Percentiles rank a stretch among this genome's conserved stretches.
Conservation (phyloP, 306 rosid genomes). For the Begonia peltatifolia region DNA sequence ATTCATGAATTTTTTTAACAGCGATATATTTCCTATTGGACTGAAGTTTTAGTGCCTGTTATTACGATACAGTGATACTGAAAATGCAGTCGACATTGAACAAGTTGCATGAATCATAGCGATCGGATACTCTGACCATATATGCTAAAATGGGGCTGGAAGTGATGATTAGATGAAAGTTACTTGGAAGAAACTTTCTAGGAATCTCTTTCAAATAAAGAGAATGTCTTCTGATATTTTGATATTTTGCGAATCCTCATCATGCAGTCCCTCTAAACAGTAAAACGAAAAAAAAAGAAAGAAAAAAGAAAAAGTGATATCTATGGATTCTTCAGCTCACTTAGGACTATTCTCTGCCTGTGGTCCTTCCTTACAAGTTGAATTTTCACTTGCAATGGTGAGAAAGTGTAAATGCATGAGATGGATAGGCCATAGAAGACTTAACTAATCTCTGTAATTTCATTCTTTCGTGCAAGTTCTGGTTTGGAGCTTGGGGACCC, state of each 20-base stretch:
- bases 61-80: constrained; percentile 1
- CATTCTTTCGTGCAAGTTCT: background rate
- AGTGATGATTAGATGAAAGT: constrained; percentile 49
- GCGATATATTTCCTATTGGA: background rate
- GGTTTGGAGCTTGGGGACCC: constrained; percentile 6
- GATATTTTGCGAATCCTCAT: constrained; percentile 32
- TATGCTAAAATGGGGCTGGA: constrained; percentile 23
- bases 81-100: constrained; percentile 11
- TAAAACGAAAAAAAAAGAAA: background rate
- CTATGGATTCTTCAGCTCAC: constrained; percentile 21
- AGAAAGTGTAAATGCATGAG: background rate
- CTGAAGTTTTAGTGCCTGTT: background rate
- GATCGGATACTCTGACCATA: constrained; percentile 20
- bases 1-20: background rate
- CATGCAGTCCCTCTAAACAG: constrained; percentile 23
- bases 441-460: background rate
- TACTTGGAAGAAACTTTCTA: constrained; percentile 25
- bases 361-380: constrained; percentile 37
- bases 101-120: constrained; percentile 29
- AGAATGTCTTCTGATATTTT: constrained; percentile 18
- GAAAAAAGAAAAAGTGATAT: constrained; percentile 15
- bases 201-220: constrained; percentile 29
- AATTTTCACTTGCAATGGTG: constrained; percentile 12
- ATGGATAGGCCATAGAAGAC: background rate
- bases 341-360: constrained; percentile 13